These are phyloP conservation scores for Komagataella pseudopastoris DNA, from an alignment of 805 yeast species.

Conservation along the genomic window DNA sequence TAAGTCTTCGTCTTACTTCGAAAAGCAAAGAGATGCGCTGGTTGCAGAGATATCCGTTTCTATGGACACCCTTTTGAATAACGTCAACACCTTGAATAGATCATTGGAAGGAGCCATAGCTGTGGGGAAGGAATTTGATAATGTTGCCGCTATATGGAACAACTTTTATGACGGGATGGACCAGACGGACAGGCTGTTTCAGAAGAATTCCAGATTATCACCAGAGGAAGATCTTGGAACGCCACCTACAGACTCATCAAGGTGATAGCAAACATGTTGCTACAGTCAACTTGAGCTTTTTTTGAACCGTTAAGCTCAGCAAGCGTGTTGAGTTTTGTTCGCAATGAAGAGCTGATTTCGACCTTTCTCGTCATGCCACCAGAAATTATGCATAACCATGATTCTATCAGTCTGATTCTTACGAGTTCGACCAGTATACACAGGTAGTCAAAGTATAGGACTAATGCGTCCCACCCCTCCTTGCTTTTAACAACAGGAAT, in stretches of 20 bases:
- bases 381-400: no score
- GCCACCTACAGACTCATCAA: background rate
- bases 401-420: no score
- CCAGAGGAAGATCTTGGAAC: background rate
- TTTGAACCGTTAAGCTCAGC: no score
- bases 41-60: conserved; percentile 42
- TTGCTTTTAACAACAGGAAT: no score
- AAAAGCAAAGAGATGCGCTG: conserved; percentile 42
- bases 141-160: conserved; percentile 58
- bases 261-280: background rate
- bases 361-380: no score
- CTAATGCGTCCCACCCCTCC: no score
- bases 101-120: conserved; percentile 54
- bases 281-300: no score
- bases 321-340: no score
- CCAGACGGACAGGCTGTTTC: conserved; percentile 12
- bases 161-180: conserved; percentile 44
- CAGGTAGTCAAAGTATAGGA: no score
- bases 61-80: conserved; percentile 53
- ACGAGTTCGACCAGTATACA: no score
- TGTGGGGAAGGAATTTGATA: conserved; percentile 66
- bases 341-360: no score
- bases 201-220: background rate
- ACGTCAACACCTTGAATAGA: conserved; percentile 51
- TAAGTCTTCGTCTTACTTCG: conserved; percentile 24